phyloP scores from a whole-genome alignment of 805 yeast species.

The Teunomyces lycoperdinae region DNA sequence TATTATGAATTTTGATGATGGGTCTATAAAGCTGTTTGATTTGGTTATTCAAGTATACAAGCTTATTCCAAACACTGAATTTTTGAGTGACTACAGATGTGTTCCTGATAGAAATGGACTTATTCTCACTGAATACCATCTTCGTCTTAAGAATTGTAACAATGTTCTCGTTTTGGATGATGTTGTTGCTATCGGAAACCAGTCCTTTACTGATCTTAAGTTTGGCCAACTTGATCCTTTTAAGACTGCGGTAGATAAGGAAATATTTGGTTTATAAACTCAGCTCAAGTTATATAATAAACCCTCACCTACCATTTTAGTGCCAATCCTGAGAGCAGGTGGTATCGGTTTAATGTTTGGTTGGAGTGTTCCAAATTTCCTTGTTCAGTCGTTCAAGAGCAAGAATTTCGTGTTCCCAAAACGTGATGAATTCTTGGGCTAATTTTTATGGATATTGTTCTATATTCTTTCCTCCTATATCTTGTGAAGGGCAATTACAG shows the following conservation, averaged over 20 bases:
- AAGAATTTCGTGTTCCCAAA: conserved; percentile 25
- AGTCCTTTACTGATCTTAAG: conserved; percentile 25
- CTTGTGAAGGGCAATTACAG: no score
- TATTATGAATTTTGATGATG: conserved; percentile 15
- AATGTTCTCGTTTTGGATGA: conserved; percentile 38
- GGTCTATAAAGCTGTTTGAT: conserved; percentile 20
- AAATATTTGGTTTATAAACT: conserved; percentile 11
- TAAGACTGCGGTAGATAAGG: conserved; percentile 10
- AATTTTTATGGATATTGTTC: neutral
- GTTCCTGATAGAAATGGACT: conserved; percentile 26
- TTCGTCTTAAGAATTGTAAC: conserved; percentile 20
- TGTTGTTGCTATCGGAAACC: conserved; percentile 20
- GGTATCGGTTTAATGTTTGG: conserved; percentile 36
- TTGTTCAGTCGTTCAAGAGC: conserved; percentile 24
- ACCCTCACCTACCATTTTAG: conserved; percentile 13
- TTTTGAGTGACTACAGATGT: conserved; percentile 16
- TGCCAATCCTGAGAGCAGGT: conserved; percentile 35
- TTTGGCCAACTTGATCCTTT: conserved; percentile 19
- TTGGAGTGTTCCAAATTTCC: conserved; percentile 24
- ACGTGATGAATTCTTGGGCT: conserved; percentile 16
- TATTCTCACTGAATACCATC: conserved; percentile 24
- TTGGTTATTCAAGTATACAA: conserved; percentile 26
- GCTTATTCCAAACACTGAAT: conserved; percentile 32
- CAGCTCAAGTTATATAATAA: conserved; percentile 13
- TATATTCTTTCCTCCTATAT: neutral